Evolutionary conservation across 345 rosid species (phyloP), one percentile per base, ranked within the genome.

Genomic region (rapeseed (Brassica napus)): DNA sequence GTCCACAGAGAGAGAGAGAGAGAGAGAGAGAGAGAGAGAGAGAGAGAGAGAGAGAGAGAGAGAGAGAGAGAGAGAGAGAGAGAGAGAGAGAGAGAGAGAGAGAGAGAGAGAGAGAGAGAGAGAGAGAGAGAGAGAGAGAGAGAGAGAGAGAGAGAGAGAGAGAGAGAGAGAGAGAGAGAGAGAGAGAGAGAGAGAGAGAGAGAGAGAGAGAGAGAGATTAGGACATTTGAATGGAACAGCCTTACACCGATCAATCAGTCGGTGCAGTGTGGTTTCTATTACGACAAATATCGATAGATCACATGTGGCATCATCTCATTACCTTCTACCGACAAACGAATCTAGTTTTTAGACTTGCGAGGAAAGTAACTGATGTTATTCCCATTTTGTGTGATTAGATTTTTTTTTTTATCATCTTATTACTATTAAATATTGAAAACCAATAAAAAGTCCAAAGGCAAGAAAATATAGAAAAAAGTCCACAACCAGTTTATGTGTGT

Each of bases 261-360:
- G 65, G 74, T 79, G 82, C 74, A 59, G 7, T 73, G 65, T 73
- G 78, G 74, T 47, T 78, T 64, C 21, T 0, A 21, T 8, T 15
- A 64, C 77, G 77, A 78, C 82, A 65, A 57, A 78, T 57, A 71
- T 54, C 62, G 72, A 37, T 60, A 63, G 59, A 78, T 64, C 26
- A 9, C 62, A 78, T 67, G 68, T 78, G 82, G 73, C 77, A 3
- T 65, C 37, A 65, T 72, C 61, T 58, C 54, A 30, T 72, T 66
- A 18, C 30, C 54, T 42, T 72, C 72, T 78, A 78, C 77, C 82
- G 82, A 72, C 82, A 78, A 39, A 80, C 84, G 87, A 86, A 86
- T 85, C 7, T 52, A 47, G 82, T 87, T 72, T 87, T 72, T 83
- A 72, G 77, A 83, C 81, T 84, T 85, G 72, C 89, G 90, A 88